Percentiles rank a stretch among this genome's conserved stretches.
These are phyloP conservation scores for Epichloe sp. DNA, from an alignment of 2,329 filamentous ascomycete genomes.

Conservation along the genomic window DNA sequence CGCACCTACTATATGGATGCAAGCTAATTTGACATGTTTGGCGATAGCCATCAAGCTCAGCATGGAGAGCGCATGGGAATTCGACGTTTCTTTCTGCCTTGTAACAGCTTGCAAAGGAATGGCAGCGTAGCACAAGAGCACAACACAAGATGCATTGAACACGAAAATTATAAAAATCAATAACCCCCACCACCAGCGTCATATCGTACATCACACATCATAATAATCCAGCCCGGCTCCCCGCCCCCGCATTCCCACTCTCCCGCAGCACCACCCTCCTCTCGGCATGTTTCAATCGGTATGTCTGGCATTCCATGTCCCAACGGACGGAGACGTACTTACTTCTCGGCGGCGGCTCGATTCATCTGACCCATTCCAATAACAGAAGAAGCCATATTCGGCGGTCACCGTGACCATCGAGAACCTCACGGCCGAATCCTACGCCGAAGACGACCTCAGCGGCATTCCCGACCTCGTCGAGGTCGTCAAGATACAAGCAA, in stretches of 20 bases:
- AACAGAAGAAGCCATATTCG: conserved; percentile 64
- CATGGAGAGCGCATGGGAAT: no score
- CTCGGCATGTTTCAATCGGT: conserved; percentile 19
- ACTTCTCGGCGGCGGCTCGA: no score
- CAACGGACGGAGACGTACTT: neutral
- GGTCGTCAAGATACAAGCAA: conserved; percentile 77
- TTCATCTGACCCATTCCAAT: no score
- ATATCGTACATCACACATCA: neutral
- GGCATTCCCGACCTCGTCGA: conserved; percentile 92
- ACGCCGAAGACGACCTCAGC: conserved; percentile 80
- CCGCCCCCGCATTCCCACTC: neutral
- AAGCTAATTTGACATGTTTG: no score
- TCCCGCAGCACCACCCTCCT: neutral
- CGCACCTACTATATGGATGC: no score
- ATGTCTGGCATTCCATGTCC: conserved; percentile 3
- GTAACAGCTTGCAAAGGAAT: neutral
- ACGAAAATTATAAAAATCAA: neutral
- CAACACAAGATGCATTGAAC: neutral
- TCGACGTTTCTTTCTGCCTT: no score
- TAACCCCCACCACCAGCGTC: neutral
- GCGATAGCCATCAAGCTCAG: no score
- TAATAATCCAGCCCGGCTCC: neutral
- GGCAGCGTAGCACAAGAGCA: neutral
- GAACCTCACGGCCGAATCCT: conserved; percentile 75
- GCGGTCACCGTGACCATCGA: conserved; percentile 90